A percentile compares a stretch with the other conserved stretches of the same genome.
Evolutionary conservation across 768 basidiomycete genomes (phyloP).

Genomic region (Naganishia antarctica): DNA sequence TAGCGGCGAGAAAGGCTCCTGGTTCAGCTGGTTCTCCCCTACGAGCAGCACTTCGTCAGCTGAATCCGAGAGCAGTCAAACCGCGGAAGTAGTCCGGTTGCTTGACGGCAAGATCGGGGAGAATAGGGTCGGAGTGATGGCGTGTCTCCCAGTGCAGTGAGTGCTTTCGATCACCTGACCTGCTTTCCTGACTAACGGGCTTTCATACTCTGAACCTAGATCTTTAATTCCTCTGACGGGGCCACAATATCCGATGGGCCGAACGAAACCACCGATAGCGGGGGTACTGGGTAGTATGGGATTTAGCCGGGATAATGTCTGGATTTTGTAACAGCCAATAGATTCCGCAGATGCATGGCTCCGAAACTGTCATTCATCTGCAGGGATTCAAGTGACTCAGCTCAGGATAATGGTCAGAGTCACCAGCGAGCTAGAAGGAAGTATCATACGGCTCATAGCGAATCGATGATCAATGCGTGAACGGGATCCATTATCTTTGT

Average conservation of each 20-base stretch:
- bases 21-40: conserved; percentile 6
- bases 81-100: not conserved
- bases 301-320: conserved; percentile 11
- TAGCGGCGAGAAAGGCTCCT: not conserved
- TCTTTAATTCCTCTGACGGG: conserved; percentile 10
- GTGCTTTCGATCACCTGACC: not conserved
- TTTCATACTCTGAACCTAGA: not conserved
- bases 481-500: not conserved
- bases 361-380: too few species aligned
- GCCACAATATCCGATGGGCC: not conserved
- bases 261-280: conserved; percentile 20
- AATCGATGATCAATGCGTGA: too few species aligned
- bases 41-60: not conserved
- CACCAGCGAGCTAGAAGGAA: too few species aligned
- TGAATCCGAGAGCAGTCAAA: not conserved
- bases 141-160: conserved; percentile 21
- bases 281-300: conserved; percentile 24
- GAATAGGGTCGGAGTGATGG: conserved; percentile 11
- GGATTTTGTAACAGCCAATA: conserved; percentile 13
- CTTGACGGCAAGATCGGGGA: conserved; percentile 4
- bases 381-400: too few species aligned
- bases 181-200: too few species aligned
- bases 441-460: too few species aligned
- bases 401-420: too few species aligned
- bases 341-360: too few species aligned